Evolutionary conservation across 2,329 filamentous ascomycete genomes (phyloP).

Genomic region (Conoideocrella luteorostrata): DNA sequence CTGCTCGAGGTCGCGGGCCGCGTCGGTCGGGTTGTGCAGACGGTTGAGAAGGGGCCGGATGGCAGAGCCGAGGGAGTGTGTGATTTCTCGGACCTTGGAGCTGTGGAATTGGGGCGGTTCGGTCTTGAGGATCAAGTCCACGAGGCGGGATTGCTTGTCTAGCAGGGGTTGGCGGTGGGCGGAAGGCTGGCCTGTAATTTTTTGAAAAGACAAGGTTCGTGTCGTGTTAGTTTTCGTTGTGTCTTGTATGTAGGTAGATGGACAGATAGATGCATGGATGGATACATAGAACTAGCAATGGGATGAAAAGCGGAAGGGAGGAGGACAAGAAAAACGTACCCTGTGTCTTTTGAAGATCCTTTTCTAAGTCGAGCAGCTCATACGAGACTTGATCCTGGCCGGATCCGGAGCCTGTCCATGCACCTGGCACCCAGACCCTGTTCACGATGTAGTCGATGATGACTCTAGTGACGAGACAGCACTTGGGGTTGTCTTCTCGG

Average conservation of each 20-base stretch:
- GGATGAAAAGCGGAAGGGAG: not conserved
- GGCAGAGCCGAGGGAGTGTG: constrained; percentile 30
- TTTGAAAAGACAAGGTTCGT: too few relatives aligned
- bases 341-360: constrained; percentile 27
- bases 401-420: constrained; percentile 32
- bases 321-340: constrained; percentile 18
- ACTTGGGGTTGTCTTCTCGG: constrained; percentile 31
- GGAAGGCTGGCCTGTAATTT: constrained; percentile 31
- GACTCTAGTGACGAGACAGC: constrained; percentile 36
- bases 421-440: constrained; percentile 32
- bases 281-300: too few relatives aligned
- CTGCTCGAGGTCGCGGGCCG: constrained; percentile 35
- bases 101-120: constrained; percentile 26
- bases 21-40: constrained; percentile 25
- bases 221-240: not conserved
- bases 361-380: constrained; percentile 28
- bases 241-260: too few relatives aligned
- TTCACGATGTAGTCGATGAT: constrained; percentile 37
- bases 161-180: constrained; percentile 32
- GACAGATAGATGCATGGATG: too few relatives aligned
- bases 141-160: constrained; percentile 27
- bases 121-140: constrained; percentile 31
- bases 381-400: constrained; percentile 28
- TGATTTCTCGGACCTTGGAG: constrained; percentile 34
- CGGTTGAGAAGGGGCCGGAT: constrained; percentile 34